Percentiles rank a stretch among this genome's conserved stretches.
Evolutionary conservation across 192 early-diverging fungal species (phyloP).

Genomic region (Coemansia sp.): DNA sequence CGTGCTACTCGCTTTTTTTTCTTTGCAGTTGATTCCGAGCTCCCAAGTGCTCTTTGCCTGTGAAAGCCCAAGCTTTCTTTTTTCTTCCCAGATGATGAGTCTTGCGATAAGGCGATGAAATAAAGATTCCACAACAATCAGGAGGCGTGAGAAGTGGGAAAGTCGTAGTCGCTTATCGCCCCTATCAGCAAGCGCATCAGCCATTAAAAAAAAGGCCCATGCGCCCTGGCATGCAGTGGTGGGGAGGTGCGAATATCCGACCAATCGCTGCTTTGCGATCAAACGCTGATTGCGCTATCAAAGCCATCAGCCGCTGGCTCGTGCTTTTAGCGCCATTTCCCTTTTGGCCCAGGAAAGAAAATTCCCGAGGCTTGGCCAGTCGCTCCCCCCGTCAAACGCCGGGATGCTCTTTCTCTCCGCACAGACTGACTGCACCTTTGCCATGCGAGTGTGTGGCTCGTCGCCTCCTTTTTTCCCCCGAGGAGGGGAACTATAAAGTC

Average conservation of each 20-base stretch:
- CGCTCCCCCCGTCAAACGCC: not conserved
- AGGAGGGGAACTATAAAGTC: not conserved
- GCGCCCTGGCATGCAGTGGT: not conserved
- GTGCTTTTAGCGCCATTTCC: constrained; percentile 19
- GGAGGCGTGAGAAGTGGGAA: not conserved
- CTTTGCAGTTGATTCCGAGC: not conserved
- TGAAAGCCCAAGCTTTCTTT: not conserved
- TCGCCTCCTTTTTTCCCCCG: not conserved
- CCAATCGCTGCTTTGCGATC: constrained; percentile 18
- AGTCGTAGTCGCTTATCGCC: not conserved
- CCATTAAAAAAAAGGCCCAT: not conserved
- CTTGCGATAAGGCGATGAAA: not conserved
- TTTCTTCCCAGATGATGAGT: not conserved
- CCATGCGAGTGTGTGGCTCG: not conserved
- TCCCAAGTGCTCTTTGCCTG: not conserved
- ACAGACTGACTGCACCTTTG: too few species aligned
- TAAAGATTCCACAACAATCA: not conserved
- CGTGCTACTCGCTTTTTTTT: not conserved
- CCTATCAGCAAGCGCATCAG: not conserved
- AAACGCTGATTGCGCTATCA: constrained; percentile 12
- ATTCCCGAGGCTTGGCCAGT: constrained; percentile 14
- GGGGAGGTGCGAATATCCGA: constrained; percentile 14
- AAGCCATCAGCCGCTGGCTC: constrained; percentile 23
- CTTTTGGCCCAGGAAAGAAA: constrained; percentile 7
- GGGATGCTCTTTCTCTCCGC: not conserved